Evolutionary conservation across 2,329 filamentous ascomycete species (phyloP), one percentile per base, ranked within the genome.

Genomic region (Orbilia javanica): DNA sequence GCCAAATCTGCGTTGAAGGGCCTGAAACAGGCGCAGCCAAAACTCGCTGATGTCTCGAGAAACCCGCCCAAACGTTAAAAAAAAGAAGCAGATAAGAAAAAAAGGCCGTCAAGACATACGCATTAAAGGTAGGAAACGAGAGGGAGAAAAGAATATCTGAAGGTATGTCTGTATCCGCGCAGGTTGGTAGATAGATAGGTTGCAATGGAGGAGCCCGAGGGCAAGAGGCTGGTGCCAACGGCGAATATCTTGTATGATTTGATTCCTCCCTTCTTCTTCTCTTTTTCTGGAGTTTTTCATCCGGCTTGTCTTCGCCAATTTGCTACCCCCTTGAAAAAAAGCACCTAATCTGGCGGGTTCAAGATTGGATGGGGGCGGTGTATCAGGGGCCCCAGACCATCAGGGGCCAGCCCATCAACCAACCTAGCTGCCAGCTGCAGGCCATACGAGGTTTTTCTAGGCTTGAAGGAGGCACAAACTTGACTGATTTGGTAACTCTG

Each of bases 291-390:
- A 66, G 60, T 31, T 65, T 65, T 73, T 66, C 60, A 73, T 66
- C 69, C 60, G 69, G 52, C 69, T 73, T 60, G 68, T 57, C 69
- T 50, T 71, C 68, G 68, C 68, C 46, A 71, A 71, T 71, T 70
- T 70, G 52, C 57, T 65, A 50, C 69, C 69, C 69, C 50, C 64
- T 57, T 44, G 42, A 36, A 66, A 73, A 63, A 63, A 73, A 66
- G 44, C 46, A 73, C 69, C 69, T 73, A 73, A 73, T 73, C 69
- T 73, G 60, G 69, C 53, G 69, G 68, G 68, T 60, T 71, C 64
- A 50, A 73, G 63, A 73, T 73, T 73, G 46, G 60, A 66, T 60
- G 55, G 69, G 69, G 68, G 60, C 69, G 39, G 69, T 66, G 69
- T 73, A 73, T 73, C 69, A 73, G 53, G 53, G 53, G 53, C 53